Evolutionary conservation across 2,329 filamentous ascomycete species (phyloP).

Genomic region (Phyllosticta citrichinensis): DNA sequence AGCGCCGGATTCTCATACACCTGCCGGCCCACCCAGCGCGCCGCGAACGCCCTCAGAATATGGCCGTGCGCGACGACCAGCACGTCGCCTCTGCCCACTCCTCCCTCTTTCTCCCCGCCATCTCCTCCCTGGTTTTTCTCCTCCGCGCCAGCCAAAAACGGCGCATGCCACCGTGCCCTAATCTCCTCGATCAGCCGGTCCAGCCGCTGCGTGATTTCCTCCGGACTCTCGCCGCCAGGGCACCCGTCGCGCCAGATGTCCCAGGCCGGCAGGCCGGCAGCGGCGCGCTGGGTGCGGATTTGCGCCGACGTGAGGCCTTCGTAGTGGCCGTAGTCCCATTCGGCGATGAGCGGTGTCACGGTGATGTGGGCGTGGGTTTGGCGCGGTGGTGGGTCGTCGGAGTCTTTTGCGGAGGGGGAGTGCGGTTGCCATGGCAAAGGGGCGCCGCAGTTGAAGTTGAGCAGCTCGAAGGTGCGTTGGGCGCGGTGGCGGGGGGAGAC

Average conservation of each 20-base stretch:
- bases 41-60: constrained; percentile 77
- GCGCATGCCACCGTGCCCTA: constrained; percentile 26
- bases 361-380: constrained; percentile 31
- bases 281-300: constrained; percentile 37
- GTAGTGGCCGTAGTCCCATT: constrained; percentile 56
- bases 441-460: constrained; percentile 61
- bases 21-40: constrained; percentile 69
- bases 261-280: constrained; percentile 48
- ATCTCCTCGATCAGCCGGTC: constrained; percentile 71
- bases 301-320: constrained; percentile 46
- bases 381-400: constrained; percentile 13
- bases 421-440: constrained; percentile 57
- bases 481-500: constrained; percentile 79
- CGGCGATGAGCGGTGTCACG: constrained; percentile 42
- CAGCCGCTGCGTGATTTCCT: constrained; percentile 60
- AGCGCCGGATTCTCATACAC: constrained; percentile 68
- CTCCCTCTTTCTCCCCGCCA: no score
- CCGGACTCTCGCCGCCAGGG: constrained; percentile 68
- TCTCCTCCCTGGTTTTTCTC: constrained; percentile 25
- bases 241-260: constrained; percentile 85
- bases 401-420: background rate
- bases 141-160: constrained; percentile 39
- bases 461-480: constrained; percentile 80
- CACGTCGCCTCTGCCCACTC: constrained; percentile 50
- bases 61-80: constrained; percentile 83